Conservation (phyloP, 2,329 filamentous ascomycete species). For the Aspergillus alliaceus region DNA sequence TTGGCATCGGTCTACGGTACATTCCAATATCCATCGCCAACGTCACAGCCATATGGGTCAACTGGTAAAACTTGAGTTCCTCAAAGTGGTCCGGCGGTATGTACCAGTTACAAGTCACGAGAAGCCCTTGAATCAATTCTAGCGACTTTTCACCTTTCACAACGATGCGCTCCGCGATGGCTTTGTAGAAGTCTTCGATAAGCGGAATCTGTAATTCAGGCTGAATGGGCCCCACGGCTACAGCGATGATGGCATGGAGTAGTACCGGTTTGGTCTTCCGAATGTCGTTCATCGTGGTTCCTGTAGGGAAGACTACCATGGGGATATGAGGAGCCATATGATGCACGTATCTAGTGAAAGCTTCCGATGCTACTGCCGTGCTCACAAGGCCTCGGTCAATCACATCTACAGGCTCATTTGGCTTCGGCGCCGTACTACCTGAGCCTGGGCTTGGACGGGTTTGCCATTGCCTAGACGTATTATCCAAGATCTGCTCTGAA, state of each 20-base stretch:
- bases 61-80: constrained; percentile 86
- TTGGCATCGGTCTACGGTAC: constrained; percentile 53
- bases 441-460: constrained; percentile 7
- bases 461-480: constrained; percentile 21
- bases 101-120: constrained; percentile 80
- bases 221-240: constrained; percentile 53
- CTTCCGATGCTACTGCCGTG: constrained; percentile 50
- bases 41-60: constrained; percentile 75
- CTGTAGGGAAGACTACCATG: constrained; percentile 57
- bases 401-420: constrained; percentile 44
- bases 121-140: constrained; percentile 77
- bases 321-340: constrained; percentile 58
- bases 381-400: constrained; percentile 54
- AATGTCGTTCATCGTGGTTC: constrained; percentile 54
- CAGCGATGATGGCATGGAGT: constrained; percentile 58
- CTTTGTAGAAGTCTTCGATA: constrained; percentile 68
- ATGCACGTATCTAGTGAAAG: constrained; percentile 59
- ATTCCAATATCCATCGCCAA: constrained; percentile 85
- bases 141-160: constrained; percentile 76
- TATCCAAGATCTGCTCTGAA: constrained; percentile 20
- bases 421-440: constrained; percentile 11
- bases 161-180: constrained; percentile 73
- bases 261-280: constrained; percentile 60
- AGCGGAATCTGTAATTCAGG: constrained; percentile 62
- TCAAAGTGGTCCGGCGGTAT: constrained; percentile 79